These are phyloP conservation scores for Plasmodium fragile DNA, from an alignment of 169 alveolate genomes.

Conservation along the genomic window DNA sequence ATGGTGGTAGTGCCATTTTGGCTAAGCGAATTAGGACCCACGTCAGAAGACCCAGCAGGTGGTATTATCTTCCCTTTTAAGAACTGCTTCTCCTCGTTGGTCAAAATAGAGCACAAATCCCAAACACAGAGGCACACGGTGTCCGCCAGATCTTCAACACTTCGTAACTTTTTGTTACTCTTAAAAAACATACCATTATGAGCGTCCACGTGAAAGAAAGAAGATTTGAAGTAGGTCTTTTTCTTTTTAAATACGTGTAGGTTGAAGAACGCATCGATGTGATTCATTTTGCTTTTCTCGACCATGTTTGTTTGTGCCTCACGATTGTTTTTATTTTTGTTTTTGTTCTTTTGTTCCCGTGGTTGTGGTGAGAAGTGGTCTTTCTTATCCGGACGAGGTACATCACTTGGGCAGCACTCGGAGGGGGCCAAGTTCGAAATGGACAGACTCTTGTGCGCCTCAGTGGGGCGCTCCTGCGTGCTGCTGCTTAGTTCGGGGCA, in stretches of 20 bases:
- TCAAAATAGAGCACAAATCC: slow-evolving; percentile 55
- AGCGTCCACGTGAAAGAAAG: slow-evolving; percentile 41
- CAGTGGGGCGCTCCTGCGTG: background rate
- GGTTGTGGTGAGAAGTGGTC: background rate
- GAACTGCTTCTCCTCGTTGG: slow-evolving; percentile 31
- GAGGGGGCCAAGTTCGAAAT: background rate
- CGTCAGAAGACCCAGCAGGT: background rate
- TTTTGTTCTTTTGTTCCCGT: background rate
- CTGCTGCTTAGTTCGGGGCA: background rate
- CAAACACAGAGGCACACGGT: slow-evolving; percentile 48
- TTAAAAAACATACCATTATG: slow-evolving; percentile 28
- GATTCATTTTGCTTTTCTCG: background rate
- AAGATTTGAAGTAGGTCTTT: slow-evolving; percentile 30
- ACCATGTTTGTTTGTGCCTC: background rate
- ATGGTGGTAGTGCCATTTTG: background rate
- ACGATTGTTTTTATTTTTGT: background rate
- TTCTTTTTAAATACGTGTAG: slow-evolving; percentile 49
- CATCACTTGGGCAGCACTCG: background rate
- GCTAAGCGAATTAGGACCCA: background rate
- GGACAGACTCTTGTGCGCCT: background rate
- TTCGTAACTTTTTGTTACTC: slow-evolving; percentile 24
- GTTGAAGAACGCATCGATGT: slow-evolving; percentile 28
- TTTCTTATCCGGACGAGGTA: background rate
- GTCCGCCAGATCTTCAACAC: background rate
- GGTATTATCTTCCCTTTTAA: slow-evolving; percentile 12